Evolutionary conservation across 2,329 filamentous ascomycete species (phyloP), one percentile per base, ranked within the genome.

Genomic region (Penicillium sp.): DNA sequence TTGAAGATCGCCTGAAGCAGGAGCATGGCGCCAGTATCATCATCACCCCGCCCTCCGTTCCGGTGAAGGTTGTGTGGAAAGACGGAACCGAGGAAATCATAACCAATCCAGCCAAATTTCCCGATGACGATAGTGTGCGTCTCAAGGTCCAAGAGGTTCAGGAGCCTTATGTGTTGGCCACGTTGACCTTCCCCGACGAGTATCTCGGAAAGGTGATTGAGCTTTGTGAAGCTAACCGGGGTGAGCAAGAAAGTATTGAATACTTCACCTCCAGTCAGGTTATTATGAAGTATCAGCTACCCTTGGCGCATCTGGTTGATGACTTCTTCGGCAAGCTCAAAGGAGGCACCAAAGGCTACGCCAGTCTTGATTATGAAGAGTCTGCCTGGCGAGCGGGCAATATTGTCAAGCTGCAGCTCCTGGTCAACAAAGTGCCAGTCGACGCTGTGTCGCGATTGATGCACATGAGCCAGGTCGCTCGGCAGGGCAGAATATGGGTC

Each of bases 251-350:
- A 65, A 88, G 88, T 60, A 77, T 99, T 33, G 90, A 90, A 59
- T 97, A 95, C 76, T 96, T 97, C 74, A 91, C 91, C 12, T 80
- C 88, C 1, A 90, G 87, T 0, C 94, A 99, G 72, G 93, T 97
- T 52, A 97, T 99, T 57, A 77, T 99, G 31, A 93, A 93, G 65
- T 99, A 99, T 70, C 85, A 92, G 47, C 75, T 99, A 1, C 94
- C 94, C 0, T 81, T 96, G 0, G 85, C 91, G 1, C 90, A 96
- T 49, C 79, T 99, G 4, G 94, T 99, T 0, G 94, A 97, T 63
- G 94, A 99, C 72, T 87, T 99, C 68, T 99, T 99, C 70, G 94
- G 94, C 47, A 96, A 95, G 73, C 80, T 99, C 48, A 99, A 99
- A 72, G 90, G 91, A 34, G 83, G 85, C 0, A 96, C 92, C 49